phyloP scores from a whole-genome alignment of 1,139 yeast genomes.

The Saccharomyces hybrid region DNA sequence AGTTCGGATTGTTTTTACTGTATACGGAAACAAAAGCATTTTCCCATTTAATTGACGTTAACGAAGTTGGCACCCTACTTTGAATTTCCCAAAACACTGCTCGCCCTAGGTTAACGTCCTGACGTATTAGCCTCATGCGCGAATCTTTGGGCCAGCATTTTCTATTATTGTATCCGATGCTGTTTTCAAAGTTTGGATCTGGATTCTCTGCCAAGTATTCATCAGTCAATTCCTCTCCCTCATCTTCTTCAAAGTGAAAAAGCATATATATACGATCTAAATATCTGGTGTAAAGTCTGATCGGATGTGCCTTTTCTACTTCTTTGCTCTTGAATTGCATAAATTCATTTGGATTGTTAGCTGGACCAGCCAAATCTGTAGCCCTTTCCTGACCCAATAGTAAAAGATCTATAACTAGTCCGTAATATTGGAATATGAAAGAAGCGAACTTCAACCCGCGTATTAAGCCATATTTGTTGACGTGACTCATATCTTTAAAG shows the following conservation, averaged over 20 bases:
- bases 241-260: constrained; percentile 66
- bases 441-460: constrained; percentile 88
- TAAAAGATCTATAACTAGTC: constrained; percentile 72
- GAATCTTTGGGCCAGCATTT: constrained; percentile 93
- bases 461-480: constrained; percentile 79
- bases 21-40: constrained; percentile 81
- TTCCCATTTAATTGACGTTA: constrained; percentile 73
- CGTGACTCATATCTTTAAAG: constrained; percentile 92
- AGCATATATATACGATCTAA: constrained; percentile 74
- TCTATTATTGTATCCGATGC: constrained; percentile 81
- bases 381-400: constrained; percentile 85
- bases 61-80: constrained; percentile 67
- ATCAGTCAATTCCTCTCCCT: constrained; percentile 66
- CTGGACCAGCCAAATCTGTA: constrained; percentile 73
- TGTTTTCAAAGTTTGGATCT: constrained; percentile 81
- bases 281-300: constrained; percentile 74
- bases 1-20: constrained; percentile 80
- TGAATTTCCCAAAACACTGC: constrained; percentile 90
- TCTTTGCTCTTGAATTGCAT: constrained; percentile 56
- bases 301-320: constrained; percentile 61
- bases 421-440: constrained; percentile 84
- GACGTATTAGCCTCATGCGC: constrained; percentile 84
- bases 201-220: constrained; percentile 79
- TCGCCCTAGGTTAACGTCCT: constrained; percentile 85
- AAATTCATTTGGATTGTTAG: constrained; percentile 65